Percentiles rank a stretch among this genome's conserved stretches.
Evolutionary conservation across 2,329 filamentous ascomycete species (phyloP).

Genomic region (Sporothrix euskadiensis): DNA sequence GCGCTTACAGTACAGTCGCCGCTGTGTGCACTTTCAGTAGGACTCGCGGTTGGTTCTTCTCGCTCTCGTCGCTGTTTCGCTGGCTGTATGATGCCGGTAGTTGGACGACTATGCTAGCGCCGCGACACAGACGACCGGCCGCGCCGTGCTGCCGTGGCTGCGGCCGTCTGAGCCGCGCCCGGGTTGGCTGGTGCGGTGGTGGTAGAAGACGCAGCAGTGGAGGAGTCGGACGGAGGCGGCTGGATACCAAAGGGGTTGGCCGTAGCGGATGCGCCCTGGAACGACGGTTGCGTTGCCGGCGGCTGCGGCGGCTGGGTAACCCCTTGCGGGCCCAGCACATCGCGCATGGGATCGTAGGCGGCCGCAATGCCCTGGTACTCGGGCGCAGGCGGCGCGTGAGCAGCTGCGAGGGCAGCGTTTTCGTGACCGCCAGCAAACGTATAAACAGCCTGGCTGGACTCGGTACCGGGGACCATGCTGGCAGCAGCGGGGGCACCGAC

Average conservation of each 20-base stretch:
- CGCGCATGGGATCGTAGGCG: conserved; percentile 57
- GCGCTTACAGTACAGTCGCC: too few species aligned
- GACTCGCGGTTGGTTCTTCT: too few species aligned
- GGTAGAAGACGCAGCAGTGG: not conserved
- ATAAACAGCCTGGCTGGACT: conserved; percentile 43
- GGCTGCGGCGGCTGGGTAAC: not conserved
- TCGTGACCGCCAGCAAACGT: conserved; percentile 49
- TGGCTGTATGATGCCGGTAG: not conserved
- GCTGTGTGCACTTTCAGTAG: too few species aligned
- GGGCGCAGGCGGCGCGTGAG: conserved; percentile 35
- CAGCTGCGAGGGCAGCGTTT: conserved; percentile 25
- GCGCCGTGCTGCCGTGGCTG: not conserved
- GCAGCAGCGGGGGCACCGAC: conserved; percentile 53
- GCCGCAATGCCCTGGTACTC: conserved; percentile 55
- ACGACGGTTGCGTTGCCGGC: not conserved
- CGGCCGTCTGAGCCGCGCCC: not conserved
- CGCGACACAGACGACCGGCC: conserved; percentile 18
- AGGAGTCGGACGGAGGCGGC: not conserved
- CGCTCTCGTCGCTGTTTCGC: not conserved
- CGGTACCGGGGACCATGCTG: conserved; percentile 19
- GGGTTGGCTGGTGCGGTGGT: not conserved
- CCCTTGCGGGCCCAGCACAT: conserved; percentile 43
- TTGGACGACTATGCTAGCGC: not conserved
- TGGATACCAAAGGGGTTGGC: not conserved
- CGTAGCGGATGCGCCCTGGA: not conserved